Conservation (phyloP, 2,329 filamentous ascomycete genomes). For the Aspergillus sp. region DNA sequence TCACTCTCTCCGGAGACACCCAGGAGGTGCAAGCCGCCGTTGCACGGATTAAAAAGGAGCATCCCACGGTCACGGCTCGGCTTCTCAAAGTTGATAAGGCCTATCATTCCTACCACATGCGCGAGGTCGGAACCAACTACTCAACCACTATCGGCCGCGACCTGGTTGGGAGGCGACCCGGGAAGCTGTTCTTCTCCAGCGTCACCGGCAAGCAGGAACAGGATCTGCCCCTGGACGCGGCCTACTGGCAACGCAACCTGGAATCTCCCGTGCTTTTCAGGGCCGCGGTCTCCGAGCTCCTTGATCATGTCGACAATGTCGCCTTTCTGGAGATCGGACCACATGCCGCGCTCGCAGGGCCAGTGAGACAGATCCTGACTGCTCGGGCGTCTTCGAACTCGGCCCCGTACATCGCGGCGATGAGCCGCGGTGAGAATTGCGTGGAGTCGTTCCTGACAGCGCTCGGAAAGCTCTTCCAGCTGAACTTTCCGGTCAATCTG, state of each 20-base stretch:
- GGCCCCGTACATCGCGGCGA: not conserved
- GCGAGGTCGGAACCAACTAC: conserved; percentile 14
- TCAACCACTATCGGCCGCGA: not conserved
- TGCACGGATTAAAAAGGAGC: conserved; percentile 9
- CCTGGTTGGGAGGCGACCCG: not conserved
- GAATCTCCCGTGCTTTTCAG: conserved; percentile 24
- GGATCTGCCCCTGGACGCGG: conserved; percentile 2
- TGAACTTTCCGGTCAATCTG: not conserved
- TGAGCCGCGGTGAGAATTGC: not conserved
- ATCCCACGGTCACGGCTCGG: conserved; percentile 11
- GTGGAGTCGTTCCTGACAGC: not conserved
- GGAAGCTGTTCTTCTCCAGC: conserved; percentile 17
- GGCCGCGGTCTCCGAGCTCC: conserved; percentile 11
- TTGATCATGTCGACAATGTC: conserved; percentile 15
- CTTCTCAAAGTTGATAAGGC: conserved; percentile 23
- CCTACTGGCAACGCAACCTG: conserved; percentile 26
- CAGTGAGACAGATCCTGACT: conserved; percentile 20
- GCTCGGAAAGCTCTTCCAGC: not conserved
- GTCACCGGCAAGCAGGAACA: conserved; percentile 8
- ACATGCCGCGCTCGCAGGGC: conserved; percentile 38
- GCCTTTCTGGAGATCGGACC: conserved; percentile 38
- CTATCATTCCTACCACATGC: conserved; percentile 26
- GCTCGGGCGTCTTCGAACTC: not conserved
- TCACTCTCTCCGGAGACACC: conserved; percentile 21
- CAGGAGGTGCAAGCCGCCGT: conserved; percentile 5